phyloP scores from a whole-genome alignment of 2,329 filamentous ascomycete species.

The Colletotrichum melonis region DNA sequence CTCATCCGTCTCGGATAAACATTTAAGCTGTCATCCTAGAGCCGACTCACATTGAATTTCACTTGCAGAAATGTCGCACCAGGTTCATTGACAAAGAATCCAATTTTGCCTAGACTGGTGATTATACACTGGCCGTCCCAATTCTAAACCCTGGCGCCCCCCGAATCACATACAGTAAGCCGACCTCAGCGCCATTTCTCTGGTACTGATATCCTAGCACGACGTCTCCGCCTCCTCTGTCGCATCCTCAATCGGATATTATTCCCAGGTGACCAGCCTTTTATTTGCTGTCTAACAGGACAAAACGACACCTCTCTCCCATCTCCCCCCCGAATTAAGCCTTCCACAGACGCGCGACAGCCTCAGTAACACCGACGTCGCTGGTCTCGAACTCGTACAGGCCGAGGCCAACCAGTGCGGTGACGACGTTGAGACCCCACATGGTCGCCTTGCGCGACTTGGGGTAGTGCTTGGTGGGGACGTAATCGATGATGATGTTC shows the following conservation, averaged over 20 bases:
- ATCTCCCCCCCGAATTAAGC: conserved; percentile 62
- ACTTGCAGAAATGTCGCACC: neutral
- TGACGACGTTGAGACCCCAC: conserved; percentile 84
- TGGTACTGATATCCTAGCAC: conserved; percentile 1
- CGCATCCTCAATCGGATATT: neutral
- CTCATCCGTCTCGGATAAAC: neutral
- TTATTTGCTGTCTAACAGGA: neutral
- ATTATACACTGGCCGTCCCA: conserved; percentile 33
- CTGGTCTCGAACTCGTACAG: conserved; percentile 99
- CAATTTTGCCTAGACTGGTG: conserved; percentile 36
- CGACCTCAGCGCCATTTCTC: conserved; percentile 3
- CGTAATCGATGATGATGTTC: conserved; percentile 90
- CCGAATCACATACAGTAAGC: conserved; percentile 29
- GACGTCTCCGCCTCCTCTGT: neutral
- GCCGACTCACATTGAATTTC: neutral
- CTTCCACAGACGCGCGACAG: conserved; percentile 88
- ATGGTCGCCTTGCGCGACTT: conserved; percentile 73
- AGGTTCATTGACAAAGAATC: conserved; percentile 31
- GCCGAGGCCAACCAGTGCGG: conserved; percentile 84
- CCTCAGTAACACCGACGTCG: conserved; percentile 93
- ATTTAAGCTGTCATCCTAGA: neutral
- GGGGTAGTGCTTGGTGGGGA: conserved; percentile 79
- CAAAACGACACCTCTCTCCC: neutral
- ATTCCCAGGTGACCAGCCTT: neutral
- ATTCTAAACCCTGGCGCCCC: conserved; percentile 35